Conservation (phyloP, 192 early-diverging fungal species). For the Piromyces finnis region DNA sequence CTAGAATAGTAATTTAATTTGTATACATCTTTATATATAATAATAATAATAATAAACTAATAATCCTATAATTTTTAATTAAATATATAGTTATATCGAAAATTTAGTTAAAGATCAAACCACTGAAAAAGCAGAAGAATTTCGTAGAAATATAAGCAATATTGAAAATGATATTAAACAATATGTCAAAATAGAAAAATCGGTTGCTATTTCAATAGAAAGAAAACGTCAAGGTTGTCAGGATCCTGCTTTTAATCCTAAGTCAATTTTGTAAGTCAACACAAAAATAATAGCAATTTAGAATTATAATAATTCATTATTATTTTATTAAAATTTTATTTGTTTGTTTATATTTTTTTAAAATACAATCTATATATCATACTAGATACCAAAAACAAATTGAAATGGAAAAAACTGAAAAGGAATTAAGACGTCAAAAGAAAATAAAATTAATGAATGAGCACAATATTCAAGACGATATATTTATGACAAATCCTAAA, state of each 20-base stretch:
- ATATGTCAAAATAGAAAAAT: not conserved
- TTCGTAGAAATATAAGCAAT: not conserved
- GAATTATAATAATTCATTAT: no score
- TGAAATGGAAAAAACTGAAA: not conserved
- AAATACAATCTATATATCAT: no score
- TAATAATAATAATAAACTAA: no score
- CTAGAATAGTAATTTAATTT: no score
- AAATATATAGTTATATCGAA: not conserved
- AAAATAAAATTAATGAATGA: not conserved
- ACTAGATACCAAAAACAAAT: not conserved
- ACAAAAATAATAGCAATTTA: no score
- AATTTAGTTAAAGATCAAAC: not conserved
- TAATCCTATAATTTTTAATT: no score
- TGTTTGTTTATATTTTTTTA: no score
- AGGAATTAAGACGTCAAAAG: not conserved
- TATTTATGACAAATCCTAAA: not conserved
- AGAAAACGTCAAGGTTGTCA: not conserved
- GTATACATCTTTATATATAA: no score
- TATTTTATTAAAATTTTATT: no score
- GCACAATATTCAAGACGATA: not conserved
- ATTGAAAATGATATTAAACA: not conserved
- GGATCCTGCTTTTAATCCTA: not conserved
- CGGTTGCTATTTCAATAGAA: not conserved
- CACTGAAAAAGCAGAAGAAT: not conserved
- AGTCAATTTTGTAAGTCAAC: not conserved